Percentiles rank a stretch among this genome's conserved stretches.
phyloP scores from a whole-genome alignment of 805 yeast species.

The Tetrapisispora namnaoensis region DNA sequence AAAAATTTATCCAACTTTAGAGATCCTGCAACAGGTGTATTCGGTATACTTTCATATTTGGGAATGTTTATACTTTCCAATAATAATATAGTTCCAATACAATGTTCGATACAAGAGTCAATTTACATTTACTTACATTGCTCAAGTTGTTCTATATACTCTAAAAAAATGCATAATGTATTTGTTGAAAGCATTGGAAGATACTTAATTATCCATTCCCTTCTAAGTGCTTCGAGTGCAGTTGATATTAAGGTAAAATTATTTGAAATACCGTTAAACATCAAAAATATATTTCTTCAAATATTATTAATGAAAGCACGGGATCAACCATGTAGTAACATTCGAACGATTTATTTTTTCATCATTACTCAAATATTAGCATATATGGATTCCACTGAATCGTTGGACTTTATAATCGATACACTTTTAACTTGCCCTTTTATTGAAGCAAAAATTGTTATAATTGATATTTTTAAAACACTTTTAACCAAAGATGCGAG shows the following conservation, averaged over 20 bases:
- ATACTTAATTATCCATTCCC: constrained; percentile 31
- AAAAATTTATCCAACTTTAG: constrained; percentile 22
- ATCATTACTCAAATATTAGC: constrained; percentile 55
- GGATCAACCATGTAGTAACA: constrained; percentile 30
- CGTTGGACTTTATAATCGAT: constrained; percentile 55
- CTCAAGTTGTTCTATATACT: constrained; percentile 33
- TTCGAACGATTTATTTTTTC: constrained; percentile 40
- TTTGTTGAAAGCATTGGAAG: constrained; percentile 25
- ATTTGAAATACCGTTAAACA: constrained; percentile 22
- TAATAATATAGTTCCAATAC: constrained; percentile 6
- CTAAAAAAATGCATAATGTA: constrained; percentile 15
- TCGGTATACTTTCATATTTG: constrained; percentile 27
- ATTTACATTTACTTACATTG: constrained; percentile 34
- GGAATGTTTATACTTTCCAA: constrained; percentile 16
- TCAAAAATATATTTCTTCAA: constrained; percentile 34
- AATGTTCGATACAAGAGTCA: constrained; percentile 18
- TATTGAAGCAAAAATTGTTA: constrained; percentile 46
- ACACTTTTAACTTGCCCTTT: constrained; percentile 62
- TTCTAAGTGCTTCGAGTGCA: constrained; percentile 12
- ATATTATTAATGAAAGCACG: constrained; percentile 33
- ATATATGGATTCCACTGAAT: constrained; percentile 42
- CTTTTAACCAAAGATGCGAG: constrained; percentile 34
- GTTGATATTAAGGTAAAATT: constrained; percentile 11
- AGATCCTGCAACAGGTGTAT: constrained; percentile 24
- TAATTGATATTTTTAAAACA: constrained; percentile 60